Base-by-base conservation (phyloP, 2,329 filamentous ascomycete species). In the Passalora sequoiae region DNA sequence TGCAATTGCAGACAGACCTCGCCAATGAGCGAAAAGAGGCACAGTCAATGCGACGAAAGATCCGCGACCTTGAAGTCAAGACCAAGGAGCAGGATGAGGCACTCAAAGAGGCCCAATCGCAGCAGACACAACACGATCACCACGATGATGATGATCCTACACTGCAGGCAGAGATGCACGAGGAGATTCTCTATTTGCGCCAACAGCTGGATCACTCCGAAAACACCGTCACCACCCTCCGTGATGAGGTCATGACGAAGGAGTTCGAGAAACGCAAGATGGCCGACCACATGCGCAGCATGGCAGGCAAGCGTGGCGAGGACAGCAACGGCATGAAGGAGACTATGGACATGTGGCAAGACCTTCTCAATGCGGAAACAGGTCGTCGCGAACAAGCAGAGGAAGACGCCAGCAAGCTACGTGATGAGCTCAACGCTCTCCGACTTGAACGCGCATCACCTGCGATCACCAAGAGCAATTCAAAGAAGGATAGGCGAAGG, bases 21-120 rank as follows among this genome's bases (percentile, higher is more conserved):
- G 81, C 91, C 3, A 86, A 92, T 25, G 76, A 92, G 45, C 88
- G 94, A 65, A 87, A 94, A 52, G 92, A 98, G 59, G 92, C 88
- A 62, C 92, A 94, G 63, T 75, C 82, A 15, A 66, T 97, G 43
- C 82, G 88, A 16, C 81, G 84, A 49, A 83, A 85, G 53, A 76
- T 94, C 45, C 86, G 89, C 58, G 89, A 96, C 57, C 69, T 97
- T 35, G 89, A 97, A 66, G 87, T 86, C 61, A 83, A 84, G 56
- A 66, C 89, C 9, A 76, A 78, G 48, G 74, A 80, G 36, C 71
- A 72, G 29, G 72, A 73, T 42, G 73, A 78, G 47, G 73, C 70
- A 17, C 62, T 73, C 24, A 68, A 68, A 17, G 70, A 75, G 47
- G 66, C 69, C 21, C 65, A 47, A 58, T 56, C 15, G 63, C 68